Conservation (phyloP, 805 yeast genomes). For the Ogataea corticis region DNA sequence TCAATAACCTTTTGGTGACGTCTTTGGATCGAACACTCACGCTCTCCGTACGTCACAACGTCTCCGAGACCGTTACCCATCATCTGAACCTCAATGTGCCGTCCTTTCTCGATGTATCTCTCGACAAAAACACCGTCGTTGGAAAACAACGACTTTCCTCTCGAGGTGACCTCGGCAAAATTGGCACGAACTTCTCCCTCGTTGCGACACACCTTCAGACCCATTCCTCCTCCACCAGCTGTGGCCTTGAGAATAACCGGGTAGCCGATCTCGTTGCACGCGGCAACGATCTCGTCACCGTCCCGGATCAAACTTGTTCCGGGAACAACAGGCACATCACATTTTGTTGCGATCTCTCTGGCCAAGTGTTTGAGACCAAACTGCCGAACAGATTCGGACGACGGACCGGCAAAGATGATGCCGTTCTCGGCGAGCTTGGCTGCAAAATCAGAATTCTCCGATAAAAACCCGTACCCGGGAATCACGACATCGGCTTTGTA, state of each 20-base stretch:
- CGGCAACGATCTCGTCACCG: conserved; percentile 67
- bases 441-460: conserved; percentile 97
- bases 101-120: conserved; percentile 88
- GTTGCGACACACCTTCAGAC: conserved; percentile 87
- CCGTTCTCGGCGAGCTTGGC: conserved; percentile 82
- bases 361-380: conserved; percentile 96
- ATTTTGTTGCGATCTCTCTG: conserved; percentile 83
- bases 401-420: conserved; percentile 90
- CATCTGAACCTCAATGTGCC: conserved; percentile 96
- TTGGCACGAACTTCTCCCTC: conserved; percentile 78
- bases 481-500: conserved; percentile 89
- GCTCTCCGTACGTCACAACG: conserved; percentile 92
- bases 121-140: conserved; percentile 95
- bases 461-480: conserved; percentile 96
- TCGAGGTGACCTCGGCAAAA: conserved; percentile 87
- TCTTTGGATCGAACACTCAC: conserved; percentile 96
- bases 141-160: conserved; percentile 89
- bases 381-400: conserved; percentile 87
- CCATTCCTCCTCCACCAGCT: conserved; percentile 99
- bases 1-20: conserved; percentile 95
- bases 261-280: conserved; percentile 73
- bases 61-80: conserved; percentile 93
- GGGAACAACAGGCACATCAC: conserved; percentile 93
- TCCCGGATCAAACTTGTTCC: conserved; percentile 81
- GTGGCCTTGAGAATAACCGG: conserved; percentile 97